A percentile compares a stretch with the other conserved stretches of the same genome.
phyloP scores from a whole-genome alignment of 1,284 basidiomycete genomes.

The Fomitopsis betulina region DNA sequence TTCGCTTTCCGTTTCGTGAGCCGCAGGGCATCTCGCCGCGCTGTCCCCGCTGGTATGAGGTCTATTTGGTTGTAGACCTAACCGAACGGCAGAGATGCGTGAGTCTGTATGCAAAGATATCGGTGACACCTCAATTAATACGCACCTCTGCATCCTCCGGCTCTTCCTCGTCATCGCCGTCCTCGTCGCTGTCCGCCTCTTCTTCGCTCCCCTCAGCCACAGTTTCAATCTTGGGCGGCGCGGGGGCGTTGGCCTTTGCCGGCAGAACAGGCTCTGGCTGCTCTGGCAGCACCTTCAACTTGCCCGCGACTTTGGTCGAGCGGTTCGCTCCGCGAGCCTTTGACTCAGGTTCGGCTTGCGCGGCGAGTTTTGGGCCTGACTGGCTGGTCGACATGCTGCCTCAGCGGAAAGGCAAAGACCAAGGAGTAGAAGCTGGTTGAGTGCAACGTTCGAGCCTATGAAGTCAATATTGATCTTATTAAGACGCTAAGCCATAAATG shows the following conservation, averaged over 20 bases:
- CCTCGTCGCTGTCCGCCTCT: constrained; percentile 67
- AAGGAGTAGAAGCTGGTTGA: background rate
- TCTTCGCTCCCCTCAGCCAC: constrained; percentile 43
- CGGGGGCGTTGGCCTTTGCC: constrained; percentile 21
- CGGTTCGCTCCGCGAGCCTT: constrained; percentile 72
- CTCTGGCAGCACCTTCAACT: constrained; percentile 92
- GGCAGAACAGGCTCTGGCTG: constrained; percentile 63
- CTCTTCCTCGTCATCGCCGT: constrained; percentile 70
- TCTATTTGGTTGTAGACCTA: constrained; percentile 89
- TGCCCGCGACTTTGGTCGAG: constrained; percentile 84
- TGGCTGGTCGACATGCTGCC: constrained; percentile 18
- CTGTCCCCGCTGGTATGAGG: constrained; percentile 91
- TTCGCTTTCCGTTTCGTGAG: constrained; percentile 94
- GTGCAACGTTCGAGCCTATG: background rate
- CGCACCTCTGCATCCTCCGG: constrained; percentile 62
- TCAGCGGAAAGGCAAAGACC: background rate
- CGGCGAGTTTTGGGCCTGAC: constrained; percentile 11
- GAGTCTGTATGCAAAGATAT: background rate
- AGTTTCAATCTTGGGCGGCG: constrained; percentile 21
- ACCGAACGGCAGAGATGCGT: background rate
- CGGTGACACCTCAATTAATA: background rate
- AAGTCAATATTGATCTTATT: background rate
- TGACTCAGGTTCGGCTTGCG: constrained; percentile 26
- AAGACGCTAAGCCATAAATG: background rate
- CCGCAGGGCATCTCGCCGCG: constrained; percentile 83